A percentile compares a stretch with the other conserved stretches of the same genome.
Conservation (phyloP, 2,329 filamentous ascomycete species). For the Drechmeria coniospora region DNA sequence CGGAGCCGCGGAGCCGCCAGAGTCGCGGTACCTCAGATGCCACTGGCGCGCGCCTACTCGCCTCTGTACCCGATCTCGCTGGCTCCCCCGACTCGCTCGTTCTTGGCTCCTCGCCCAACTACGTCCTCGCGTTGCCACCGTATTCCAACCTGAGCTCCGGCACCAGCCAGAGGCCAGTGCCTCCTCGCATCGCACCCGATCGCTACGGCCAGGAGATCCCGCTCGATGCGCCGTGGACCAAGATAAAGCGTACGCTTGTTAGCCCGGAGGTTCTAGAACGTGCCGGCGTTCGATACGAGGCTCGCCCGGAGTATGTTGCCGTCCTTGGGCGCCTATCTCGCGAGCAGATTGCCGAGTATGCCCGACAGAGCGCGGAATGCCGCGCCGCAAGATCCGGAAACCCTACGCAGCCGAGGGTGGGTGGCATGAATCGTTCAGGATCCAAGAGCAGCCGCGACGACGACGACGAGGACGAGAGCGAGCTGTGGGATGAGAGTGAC, state of each 20-base stretch:
- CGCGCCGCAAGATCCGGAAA: slow-evolving; percentile 21
- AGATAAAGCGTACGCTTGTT: slow-evolving; percentile 36
- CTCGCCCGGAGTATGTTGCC: slow-evolving; percentile 43
- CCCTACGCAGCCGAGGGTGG: slow-evolving; percentile 3
- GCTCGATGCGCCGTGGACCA: slow-evolving; percentile 43
- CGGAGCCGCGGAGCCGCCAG: slow-evolving; percentile 16
- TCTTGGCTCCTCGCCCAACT: slow-evolving; percentile 24
- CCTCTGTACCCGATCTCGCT: slow-evolving; percentile 13
- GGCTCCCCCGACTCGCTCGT: slow-evolving; percentile 16
- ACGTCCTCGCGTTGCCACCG: slow-evolving; percentile 18
- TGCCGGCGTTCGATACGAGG: slow-evolving; percentile 43
- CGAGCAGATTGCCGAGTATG: slow-evolving; percentile 36
- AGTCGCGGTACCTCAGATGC: slow-evolving; percentile 20
- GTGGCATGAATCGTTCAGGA: slow-evolving; percentile 8
- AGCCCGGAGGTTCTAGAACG: slow-evolving; percentile 41
- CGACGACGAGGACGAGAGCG: slow-evolving; percentile 15
- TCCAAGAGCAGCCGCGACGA: slow-evolving; percentile 20
- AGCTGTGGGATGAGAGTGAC: slow-evolving; percentile 15
- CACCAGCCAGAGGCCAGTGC: slow-evolving; percentile 14
- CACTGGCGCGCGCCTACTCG: slow-evolving; percentile 10
- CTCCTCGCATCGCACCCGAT: slow-evolving; percentile 36
- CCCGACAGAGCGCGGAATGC: slow-evolving; percentile 31
- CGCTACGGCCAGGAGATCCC: slow-evolving; percentile 39
- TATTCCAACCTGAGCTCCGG: slow-evolving; percentile 18
- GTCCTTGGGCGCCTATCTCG: slow-evolving; percentile 38